These are phyloP conservation scores for Phaseolus coccineus DNA, from an alignment of 331 rosid genomes.

Conservation along the genomic window DNA sequence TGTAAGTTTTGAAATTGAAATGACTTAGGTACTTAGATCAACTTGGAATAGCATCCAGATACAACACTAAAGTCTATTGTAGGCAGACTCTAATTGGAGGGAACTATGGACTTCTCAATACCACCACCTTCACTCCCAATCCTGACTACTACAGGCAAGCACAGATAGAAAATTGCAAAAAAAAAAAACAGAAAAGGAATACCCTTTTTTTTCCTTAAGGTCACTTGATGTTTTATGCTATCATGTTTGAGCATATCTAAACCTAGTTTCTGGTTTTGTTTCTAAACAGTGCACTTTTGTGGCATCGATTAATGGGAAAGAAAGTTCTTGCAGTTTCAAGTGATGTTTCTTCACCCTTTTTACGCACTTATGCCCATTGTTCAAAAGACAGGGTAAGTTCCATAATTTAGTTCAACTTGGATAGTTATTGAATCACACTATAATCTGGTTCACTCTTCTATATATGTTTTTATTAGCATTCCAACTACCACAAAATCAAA, in stretches of 20 bases:
- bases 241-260: constrained; percentile 38
- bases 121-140: constrained; percentile 75
- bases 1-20: constrained; percentile 32
- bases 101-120: constrained; percentile 88
- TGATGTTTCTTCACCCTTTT: constrained; percentile 62
- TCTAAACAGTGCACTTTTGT: constrained; percentile 77
- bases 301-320: constrained; percentile 93
- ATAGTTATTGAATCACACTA: constrained; percentile 1
- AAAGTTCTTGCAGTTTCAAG: constrained; percentile 66
- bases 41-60: constrained; percentile 87
- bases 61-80: constrained; percentile 81
- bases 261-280: constrained; percentile 35
- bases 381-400: constrained; percentile 78
- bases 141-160: constrained; percentile 94
- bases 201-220: neutral
- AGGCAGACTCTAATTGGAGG: constrained; percentile 92
- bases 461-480: neutral
- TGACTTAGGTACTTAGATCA: constrained; percentile 91
- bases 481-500: constrained; percentile 10
- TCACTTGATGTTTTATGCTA: constrained; percentile 14
- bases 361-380: constrained; percentile 93
- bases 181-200: neutral
- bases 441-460: constrained; percentile 5
- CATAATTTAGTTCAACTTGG: constrained; percentile 16
- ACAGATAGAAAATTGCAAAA: constrained; percentile 2